Conservation (phyloP, 768 basidiomycete genomes). For the Neoboletus brunneissimus region DNA sequence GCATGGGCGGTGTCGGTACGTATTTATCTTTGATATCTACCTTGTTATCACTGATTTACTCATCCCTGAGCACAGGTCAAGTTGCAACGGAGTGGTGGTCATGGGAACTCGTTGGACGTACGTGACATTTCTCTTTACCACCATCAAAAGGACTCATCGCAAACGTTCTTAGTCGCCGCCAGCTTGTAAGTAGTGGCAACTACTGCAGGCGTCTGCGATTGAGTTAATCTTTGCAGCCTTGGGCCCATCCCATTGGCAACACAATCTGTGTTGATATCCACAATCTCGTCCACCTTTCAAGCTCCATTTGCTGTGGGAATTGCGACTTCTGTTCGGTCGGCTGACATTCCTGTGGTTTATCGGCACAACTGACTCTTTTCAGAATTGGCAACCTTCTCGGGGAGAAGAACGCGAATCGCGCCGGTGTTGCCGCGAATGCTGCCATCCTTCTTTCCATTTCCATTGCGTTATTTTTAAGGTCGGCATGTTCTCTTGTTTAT, state of each 20-base stretch:
- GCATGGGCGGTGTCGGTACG: constrained; percentile 74
- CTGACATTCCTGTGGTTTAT: constrained; percentile 1
- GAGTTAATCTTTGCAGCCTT: constrained; percentile 45
- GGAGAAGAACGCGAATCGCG: constrained; percentile 69
- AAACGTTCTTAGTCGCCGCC: constrained; percentile 42
- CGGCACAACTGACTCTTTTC: background rate
- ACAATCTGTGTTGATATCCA: constrained; percentile 80
- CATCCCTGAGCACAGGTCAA: constrained; percentile 45
- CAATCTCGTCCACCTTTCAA: constrained; percentile 75
- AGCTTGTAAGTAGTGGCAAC: constrained; percentile 42
- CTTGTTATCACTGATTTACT: background rate
- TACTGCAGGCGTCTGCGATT: background rate
- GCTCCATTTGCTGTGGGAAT: constrained; percentile 79
- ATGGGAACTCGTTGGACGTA: constrained; percentile 78
- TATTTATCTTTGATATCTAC: background rate
- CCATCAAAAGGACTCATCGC: background rate
- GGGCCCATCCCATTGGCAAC: constrained; percentile 82
- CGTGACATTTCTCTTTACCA: constrained; percentile 2
- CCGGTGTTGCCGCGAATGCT: constrained; percentile 63
- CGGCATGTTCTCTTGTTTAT: constrained; percentile 1
- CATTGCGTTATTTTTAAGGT: constrained; percentile 65
- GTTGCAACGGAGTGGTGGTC: constrained; percentile 95
- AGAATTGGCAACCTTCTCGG: constrained; percentile 90
- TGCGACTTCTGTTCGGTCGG: constrained; percentile 80
- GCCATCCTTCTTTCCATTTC: constrained; percentile 62